Conservation (phyloP, 305 asterid species). For the Nicotiana rustica region DNA sequence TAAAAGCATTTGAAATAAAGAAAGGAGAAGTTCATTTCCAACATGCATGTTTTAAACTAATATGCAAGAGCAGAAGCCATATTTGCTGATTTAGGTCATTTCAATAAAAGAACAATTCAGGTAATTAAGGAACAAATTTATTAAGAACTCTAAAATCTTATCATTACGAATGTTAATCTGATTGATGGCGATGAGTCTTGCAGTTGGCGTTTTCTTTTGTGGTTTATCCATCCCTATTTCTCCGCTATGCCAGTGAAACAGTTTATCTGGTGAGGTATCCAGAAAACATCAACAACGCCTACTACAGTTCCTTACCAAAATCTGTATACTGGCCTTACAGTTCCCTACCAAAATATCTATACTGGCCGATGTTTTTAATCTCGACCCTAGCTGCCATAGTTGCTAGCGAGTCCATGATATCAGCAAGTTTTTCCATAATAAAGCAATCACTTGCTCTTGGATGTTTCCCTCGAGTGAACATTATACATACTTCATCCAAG, state of each 20-base stretch:
- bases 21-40: not conserved
- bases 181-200: conserved; percentile 29
- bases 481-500: conserved; percentile 47
- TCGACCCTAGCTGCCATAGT: conserved; percentile 47
- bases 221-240: conserved; percentile 47
- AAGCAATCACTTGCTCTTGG: conserved; percentile 50
- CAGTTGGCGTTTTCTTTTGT: conserved; percentile 45
- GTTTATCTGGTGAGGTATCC: conserved; percentile 46
- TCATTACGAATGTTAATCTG: not conserved
- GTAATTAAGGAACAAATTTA: conserved; percentile 7
- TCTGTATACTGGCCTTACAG: conserved; percentile 25
- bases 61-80: conserved; percentile 50
- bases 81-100: conserved; percentile 57
- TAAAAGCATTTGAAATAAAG: not conserved
- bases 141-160: not conserved
- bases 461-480: conserved; percentile 47
- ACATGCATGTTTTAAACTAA: conserved; percentile 15
- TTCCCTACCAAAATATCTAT: not conserved
- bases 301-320: conserved; percentile 42
- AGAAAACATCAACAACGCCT: conserved; percentile 36
- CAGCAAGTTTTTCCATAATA: conserved; percentile 49
- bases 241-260: conserved; percentile 47
- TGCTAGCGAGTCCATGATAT: conserved; percentile 55
- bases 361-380: conserved; percentile 50
- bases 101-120: conserved; percentile 52